Evolutionary conservation across 2,329 filamentous ascomycete genomes (phyloP).

Genomic region (Macrophomina pseudophaseolina): DNA sequence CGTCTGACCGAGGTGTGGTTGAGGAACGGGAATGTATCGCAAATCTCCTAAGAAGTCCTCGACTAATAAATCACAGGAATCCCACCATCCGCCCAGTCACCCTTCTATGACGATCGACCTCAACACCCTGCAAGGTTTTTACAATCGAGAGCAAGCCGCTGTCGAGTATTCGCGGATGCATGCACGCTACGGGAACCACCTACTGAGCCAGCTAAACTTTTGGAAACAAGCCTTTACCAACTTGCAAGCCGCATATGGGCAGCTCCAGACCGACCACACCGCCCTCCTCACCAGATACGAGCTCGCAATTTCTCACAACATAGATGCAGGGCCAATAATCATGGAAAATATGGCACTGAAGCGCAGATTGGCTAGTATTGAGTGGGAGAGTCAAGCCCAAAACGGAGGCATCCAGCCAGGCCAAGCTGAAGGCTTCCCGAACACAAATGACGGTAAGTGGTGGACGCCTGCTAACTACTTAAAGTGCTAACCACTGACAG

Average conservation of each 20-base stretch:
- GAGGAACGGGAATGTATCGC: background rate
- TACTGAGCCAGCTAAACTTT: background rate
- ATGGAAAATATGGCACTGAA: background rate
- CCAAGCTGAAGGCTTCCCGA: background rate
- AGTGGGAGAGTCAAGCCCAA: background rate
- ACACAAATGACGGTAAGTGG: background rate
- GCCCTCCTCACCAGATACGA: background rate
- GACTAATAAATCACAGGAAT: background rate
- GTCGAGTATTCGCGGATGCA: background rate
- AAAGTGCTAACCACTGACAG: background rate
- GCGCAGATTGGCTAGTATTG: background rate
- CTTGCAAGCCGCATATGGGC: background rate
- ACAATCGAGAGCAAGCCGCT: background rate
- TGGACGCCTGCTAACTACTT: background rate
- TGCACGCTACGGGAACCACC: background rate
- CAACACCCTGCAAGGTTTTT: background rate
- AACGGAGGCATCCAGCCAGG: background rate
- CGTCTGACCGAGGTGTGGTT: background rate
- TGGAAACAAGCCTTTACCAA: background rate
- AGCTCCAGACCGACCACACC: background rate
- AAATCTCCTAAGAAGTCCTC: background rate
- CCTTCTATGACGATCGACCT: background rate
- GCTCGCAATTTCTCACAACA: background rate
- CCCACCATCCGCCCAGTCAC: background rate
- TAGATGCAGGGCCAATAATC: background rate